Percentiles rank a stretch among this genome's conserved stretches.
Conservation (phyloP, 2,329 filamentous ascomycete species). For the Colletotrichum gigasporum region DNA sequence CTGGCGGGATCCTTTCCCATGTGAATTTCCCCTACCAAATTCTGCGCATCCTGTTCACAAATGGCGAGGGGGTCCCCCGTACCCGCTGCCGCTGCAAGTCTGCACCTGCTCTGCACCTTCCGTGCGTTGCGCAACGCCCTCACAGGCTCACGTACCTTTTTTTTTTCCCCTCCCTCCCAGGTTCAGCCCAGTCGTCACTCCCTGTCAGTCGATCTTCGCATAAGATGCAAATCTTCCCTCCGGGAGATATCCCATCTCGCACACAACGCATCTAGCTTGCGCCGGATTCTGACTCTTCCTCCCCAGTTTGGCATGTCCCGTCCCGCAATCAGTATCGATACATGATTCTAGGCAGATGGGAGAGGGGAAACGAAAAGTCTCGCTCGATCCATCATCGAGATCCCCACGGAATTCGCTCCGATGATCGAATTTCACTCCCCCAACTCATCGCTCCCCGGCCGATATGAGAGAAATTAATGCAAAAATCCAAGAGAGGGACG, state of each 20-base stretch:
- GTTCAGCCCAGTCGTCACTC: constrained; percentile 26
- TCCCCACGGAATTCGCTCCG: constrained; percentile 21
- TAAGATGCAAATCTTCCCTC: constrained; percentile 31
- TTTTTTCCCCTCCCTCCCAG: constrained; percentile 12
- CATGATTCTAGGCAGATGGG: neutral
- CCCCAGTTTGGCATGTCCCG: constrained; percentile 13
- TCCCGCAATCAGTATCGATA: too few species aligned
- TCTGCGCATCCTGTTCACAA: constrained; percentile 21
- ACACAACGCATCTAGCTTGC: constrained; percentile 32
- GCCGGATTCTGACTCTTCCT: constrained; percentile 14
- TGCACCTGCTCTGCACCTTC: too few species aligned
- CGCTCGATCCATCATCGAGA: constrained; percentile 23
- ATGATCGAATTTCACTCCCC: neutral
- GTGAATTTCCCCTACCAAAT: constrained; percentile 18
- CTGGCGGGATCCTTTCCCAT: constrained; percentile 10
- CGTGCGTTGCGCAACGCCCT: constrained; percentile 1
- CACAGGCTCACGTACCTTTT: too few species aligned
- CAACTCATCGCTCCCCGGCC: neutral
- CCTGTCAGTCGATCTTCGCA: constrained; percentile 32
- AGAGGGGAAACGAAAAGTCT: neutral
- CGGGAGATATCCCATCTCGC: constrained; percentile 32
- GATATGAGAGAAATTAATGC: constrained; percentile 13
- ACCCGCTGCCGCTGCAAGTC: neutral
- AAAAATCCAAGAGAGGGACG: neutral
- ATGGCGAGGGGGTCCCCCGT: constrained; percentile 7